A percentile compares a stretch with the other conserved stretches of the same genome.
phyloP scores from a whole-genome alignment of 2,329 filamentous ascomycete species.

The Cryphonectria japonica region DNA sequence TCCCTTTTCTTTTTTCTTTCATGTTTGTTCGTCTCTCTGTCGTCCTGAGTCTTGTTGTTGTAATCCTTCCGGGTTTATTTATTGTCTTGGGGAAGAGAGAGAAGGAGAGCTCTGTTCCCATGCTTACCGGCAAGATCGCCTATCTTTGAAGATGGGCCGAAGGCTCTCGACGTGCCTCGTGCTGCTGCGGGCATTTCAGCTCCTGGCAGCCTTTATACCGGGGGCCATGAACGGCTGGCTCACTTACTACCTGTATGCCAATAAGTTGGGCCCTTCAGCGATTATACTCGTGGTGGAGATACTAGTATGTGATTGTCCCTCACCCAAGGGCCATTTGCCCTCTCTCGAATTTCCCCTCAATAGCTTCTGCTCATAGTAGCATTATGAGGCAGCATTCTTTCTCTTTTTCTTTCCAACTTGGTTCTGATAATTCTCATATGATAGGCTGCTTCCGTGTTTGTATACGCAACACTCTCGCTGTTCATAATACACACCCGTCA shows the following conservation, averaged over 20 bases:
- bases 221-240: conserved; percentile 42
- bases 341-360: background rate
- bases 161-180: conserved; percentile 41
- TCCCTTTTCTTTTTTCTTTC: background rate
- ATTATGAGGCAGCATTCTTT: conserved; percentile 17
- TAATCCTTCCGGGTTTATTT: background rate
- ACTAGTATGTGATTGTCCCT: conserved; percentile 38
- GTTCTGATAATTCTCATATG: background rate
- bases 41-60: background rate
- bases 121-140: conserved; percentile 11
- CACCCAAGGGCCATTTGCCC: background rate
- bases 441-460: conserved; percentile 37
- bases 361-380: background rate
- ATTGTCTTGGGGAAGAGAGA: background rate
- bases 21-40: background rate
- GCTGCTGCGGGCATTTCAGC: conserved; percentile 39
- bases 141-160: conserved; percentile 27
- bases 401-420: background rate
- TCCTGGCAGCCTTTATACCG: conserved; percentile 37
- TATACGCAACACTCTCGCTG: conserved; percentile 40
- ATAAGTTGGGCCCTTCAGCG: conserved; percentile 34
- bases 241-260: conserved; percentile 37
- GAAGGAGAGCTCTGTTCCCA: background rate
- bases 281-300: conserved; percentile 40
- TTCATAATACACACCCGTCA: conserved; percentile 38